Evolutionary conservation across 2,329 filamentous ascomycete species (phyloP).

Genomic region (Helminthosporium solani): DNA sequence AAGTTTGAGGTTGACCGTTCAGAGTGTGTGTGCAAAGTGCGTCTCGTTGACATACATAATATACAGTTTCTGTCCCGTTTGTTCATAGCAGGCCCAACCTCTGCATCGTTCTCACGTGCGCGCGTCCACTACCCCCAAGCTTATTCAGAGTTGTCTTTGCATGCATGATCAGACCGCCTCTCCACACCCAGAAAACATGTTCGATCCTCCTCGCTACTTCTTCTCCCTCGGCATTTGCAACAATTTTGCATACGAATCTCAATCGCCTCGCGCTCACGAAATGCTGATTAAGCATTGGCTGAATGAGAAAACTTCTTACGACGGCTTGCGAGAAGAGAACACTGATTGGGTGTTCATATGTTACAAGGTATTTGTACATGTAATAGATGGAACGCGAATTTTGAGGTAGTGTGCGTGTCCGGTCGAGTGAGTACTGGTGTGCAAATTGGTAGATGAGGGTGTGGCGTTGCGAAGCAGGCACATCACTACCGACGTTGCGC

Average conservation of each 20-base stretch:
- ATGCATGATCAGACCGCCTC: conserved; percentile 30
- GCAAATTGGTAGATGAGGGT: conserved; percentile 36
- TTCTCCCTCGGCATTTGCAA: conserved; percentile 32
- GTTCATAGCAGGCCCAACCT: conserved; percentile 26
- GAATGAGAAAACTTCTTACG: conserved; percentile 25
- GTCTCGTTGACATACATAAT: neutral
- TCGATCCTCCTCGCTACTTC: conserved; percentile 30
- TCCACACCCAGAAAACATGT: conserved; percentile 26
- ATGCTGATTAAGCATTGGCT: conserved; percentile 26
- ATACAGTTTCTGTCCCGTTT: neutral
- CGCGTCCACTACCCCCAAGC: conserved; percentile 23
- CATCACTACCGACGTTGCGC: conserved; percentile 15
- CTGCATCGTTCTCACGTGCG: conserved; percentile 32
- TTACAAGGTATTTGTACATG: conserved; percentile 29
- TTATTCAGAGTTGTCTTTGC: conserved; percentile 19
- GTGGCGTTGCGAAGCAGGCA: conserved; percentile 14
- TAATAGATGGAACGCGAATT: conserved; percentile 30
- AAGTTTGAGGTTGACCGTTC: neutral
- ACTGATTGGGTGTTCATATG: conserved; percentile 22
- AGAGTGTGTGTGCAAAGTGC: neutral
- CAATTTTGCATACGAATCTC: conserved; percentile 32
- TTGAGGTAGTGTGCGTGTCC: conserved; percentile 18
- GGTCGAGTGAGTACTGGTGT: conserved; percentile 32
- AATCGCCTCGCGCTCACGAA: conserved; percentile 32
- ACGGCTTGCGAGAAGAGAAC: conserved; percentile 34